Evolutionary conservation across 345 rosid species (phyloP).

Genomic region (Citrus glauca): DNA sequence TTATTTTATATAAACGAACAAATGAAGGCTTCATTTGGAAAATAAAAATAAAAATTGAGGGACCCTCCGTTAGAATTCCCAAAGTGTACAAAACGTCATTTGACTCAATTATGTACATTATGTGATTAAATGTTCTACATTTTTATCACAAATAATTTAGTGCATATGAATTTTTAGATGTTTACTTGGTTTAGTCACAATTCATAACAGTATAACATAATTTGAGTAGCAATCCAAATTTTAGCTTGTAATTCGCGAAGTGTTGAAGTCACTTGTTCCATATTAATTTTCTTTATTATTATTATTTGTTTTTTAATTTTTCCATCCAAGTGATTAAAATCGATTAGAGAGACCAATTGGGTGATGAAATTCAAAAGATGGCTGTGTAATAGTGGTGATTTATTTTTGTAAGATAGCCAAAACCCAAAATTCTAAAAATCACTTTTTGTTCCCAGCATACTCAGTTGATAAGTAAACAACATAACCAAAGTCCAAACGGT

Average conservation of each 20-base stretch:
- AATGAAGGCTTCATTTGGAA: background rate
- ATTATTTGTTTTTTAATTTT: background rate
- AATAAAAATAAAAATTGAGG: too few relatives aligned
- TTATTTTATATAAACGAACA: background rate
- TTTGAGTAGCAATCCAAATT: background rate
- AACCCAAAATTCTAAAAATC: background rate
- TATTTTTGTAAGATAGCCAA: background rate
- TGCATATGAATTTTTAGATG: too few relatives aligned
- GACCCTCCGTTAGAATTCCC: too few relatives aligned
- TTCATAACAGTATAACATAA: too few relatives aligned
- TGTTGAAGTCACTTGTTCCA: background rate
- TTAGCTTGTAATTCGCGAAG: background rate
- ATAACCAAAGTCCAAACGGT: background rate
- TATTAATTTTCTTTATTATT: background rate
- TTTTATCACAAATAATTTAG: too few relatives aligned
- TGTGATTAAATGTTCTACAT: too few relatives aligned
- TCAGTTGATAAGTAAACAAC: background rate
- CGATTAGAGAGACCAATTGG: background rate
- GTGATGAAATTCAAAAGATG: background rate
- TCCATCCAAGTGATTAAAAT: background rate
- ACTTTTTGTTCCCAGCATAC: background rate
- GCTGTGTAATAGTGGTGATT: background rate
- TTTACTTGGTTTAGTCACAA: background rate
- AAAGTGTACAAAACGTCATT: too few relatives aligned
- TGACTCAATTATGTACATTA: too few relatives aligned